A percentile compares a stretch with the other conserved stretches of the same genome.
phyloP scores from a whole-genome alignment of 2,329 filamentous ascomycete genomes.

The Aspergillus luchuensis region DNA sequence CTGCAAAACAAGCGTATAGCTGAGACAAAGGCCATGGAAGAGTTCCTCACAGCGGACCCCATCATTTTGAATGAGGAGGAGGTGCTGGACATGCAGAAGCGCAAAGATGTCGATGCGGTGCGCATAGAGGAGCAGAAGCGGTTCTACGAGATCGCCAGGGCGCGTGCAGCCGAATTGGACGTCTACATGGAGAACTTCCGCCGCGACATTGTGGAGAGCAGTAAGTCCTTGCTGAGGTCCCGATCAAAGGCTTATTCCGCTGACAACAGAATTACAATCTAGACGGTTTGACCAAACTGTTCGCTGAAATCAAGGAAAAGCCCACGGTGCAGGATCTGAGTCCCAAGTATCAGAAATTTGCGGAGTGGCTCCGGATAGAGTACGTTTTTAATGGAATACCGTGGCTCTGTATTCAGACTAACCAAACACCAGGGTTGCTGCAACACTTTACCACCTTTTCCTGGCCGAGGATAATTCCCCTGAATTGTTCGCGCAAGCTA shows the following conservation, averaged over 20 bases:
- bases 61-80: slow-evolving; percentile 80
- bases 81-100: slow-evolving; percentile 72
- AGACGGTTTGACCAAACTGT: slow-evolving; percentile 88
- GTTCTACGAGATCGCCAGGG: slow-evolving; percentile 93
- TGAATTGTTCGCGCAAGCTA: slow-evolving; percentile 90
- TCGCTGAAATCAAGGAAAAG: slow-evolving; percentile 90
- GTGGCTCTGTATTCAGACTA: neutral
- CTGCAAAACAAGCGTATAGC: slow-evolving; percentile 83
- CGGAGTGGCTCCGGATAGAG: slow-evolving; percentile 96
- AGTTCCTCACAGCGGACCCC: slow-evolving; percentile 76
- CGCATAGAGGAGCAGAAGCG: slow-evolving; percentile 88
- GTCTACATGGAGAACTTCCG: slow-evolving; percentile 92
- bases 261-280: slow-evolving; percentile 9
- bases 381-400: slow-evolving; percentile 29
- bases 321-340: slow-evolving; percentile 83
- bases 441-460: slow-evolving; percentile 95
- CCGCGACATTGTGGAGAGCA: slow-evolving; percentile 69
- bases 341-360: slow-evolving; percentile 96
- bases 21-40: slow-evolving; percentile 76
- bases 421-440: slow-evolving; percentile 64
- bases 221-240: slow-evolving; percentile 51
- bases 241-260: slow-evolving; percentile 20
- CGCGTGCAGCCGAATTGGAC: slow-evolving; percentile 87
- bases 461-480: slow-evolving; percentile 97
- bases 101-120: slow-evolving; percentile 82